phyloP scores from a whole-genome alignment of 2,329 filamentous ascomycete genomes.

The Lasiodiplodia hormozganensis region DNA sequence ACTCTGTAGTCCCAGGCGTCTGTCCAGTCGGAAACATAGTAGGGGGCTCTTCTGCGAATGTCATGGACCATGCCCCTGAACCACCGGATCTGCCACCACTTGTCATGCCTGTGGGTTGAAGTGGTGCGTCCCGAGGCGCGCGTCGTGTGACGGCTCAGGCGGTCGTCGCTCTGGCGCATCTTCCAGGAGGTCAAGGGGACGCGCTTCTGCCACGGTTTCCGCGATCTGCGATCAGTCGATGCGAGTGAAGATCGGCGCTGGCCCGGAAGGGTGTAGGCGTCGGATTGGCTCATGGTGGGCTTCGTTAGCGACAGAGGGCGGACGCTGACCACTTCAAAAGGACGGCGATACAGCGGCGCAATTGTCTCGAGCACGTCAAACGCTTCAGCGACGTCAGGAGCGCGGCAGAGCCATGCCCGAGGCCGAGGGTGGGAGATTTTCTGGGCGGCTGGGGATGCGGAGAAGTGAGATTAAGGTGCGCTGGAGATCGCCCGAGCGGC shows the following conservation, averaged over 20 bases:
- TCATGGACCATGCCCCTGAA: slow-evolving; percentile 85
- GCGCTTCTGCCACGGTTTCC: slow-evolving; percentile 35
- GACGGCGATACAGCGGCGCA: neutral
- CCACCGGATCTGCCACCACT: slow-evolving; percentile 77
- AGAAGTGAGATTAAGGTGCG: slow-evolving; percentile 21
- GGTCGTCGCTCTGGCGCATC: slow-evolving; percentile 29
- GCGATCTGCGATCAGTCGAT: slow-evolving; percentile 9
- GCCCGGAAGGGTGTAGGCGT: slow-evolving; percentile 26
- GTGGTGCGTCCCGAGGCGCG: slow-evolving; percentile 32
- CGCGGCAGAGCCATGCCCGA: neutral
- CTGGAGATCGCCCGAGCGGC: slow-evolving; percentile 1
- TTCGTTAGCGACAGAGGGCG: neutral
- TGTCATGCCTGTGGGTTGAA: slow-evolving; percentile 34
- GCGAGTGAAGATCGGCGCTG: slow-evolving; percentile 15
- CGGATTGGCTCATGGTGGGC: slow-evolving; percentile 11
- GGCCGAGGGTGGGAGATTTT: slow-evolving; percentile 10
- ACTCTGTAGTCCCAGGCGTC: slow-evolving; percentile 93
- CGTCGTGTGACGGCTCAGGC: slow-evolving; percentile 34
- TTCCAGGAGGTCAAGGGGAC: slow-evolving; percentile 33
- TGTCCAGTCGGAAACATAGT: slow-evolving; percentile 80
- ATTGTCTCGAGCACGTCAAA: neutral
- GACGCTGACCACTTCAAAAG: neutral
- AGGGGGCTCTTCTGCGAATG: slow-evolving; percentile 75
- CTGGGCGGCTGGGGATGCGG: slow-evolving; percentile 9
- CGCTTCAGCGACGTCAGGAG: neutral